Evolutionary conservation across 2,329 filamentous ascomycete species (phyloP).

Genomic region (Diplodia seriata): DNA sequence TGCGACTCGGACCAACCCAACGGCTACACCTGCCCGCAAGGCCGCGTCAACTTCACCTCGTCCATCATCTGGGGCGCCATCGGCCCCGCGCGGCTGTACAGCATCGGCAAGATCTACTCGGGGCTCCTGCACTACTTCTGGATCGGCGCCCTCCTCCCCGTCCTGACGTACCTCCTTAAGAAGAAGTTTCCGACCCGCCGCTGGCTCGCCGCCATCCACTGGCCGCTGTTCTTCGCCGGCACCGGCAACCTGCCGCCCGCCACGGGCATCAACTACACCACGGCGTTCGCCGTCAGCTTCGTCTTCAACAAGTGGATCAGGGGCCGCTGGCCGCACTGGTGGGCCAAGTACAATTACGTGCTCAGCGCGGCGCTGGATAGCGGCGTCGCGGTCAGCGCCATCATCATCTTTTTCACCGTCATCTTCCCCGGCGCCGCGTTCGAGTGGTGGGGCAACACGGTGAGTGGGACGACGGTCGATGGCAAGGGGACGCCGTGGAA

Average conservation of each 20-base stretch:
- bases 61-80: constrained; percentile 73
- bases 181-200: constrained; percentile 56
- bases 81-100: constrained; percentile 61
- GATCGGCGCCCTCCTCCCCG: constrained; percentile 58
- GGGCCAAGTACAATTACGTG: constrained; percentile 33
- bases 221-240: constrained; percentile 69
- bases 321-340: constrained; percentile 3
- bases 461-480: constrained; percentile 47
- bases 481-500: constrained; percentile 46
- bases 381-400: constrained; percentile 43
- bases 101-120: constrained; percentile 56
- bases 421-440: constrained; percentile 43
- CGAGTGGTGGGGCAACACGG: constrained; percentile 48
- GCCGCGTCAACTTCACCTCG: constrained; percentile 66
- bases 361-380: constrained; percentile 45
- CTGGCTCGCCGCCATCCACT: constrained; percentile 58
- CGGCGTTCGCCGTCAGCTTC: constrained; percentile 13
- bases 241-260: constrained; percentile 63
- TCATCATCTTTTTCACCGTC: constrained; percentile 46
- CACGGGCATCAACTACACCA: constrained; percentile 29
- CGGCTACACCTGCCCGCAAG: constrained; percentile 65
- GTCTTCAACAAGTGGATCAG: constrained; percentile 12
- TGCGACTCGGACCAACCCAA: constrained; percentile 31
- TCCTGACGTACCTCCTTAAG: constrained; percentile 59
- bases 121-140: constrained; percentile 60